phyloP scores from a whole-genome alignment of 306 rosid species.

The Citrullus colocynthis region DNA sequence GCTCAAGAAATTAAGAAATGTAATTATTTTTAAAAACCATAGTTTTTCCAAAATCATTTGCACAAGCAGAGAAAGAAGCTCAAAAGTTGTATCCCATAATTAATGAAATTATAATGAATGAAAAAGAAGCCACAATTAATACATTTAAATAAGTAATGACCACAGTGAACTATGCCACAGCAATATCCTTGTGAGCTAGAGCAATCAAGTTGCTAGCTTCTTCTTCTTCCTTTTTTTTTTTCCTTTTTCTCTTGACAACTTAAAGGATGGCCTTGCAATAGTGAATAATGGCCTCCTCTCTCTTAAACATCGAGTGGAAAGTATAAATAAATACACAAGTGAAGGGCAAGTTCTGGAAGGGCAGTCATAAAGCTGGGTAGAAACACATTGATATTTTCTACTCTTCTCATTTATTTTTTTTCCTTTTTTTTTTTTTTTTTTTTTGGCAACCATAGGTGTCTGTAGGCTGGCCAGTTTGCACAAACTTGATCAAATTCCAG shows the following conservation, averaged over 20 bases:
- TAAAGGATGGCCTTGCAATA: neutral
- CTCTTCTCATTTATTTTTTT: too few species aligned
- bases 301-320: neutral
- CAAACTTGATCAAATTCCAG: neutral
- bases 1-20: neutral
- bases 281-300: neutral
- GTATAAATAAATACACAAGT: neutral
- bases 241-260: neutral
- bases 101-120: neutral
- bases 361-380: neutral
- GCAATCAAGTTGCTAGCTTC: neutral
- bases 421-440: neutral
- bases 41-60: neutral
- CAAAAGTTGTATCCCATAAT: neutral
- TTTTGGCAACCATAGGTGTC: neutral
- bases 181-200: neutral
- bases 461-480: neutral
- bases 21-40: neutral
- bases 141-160: neutral
- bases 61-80: neutral
- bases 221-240: too few species aligned
- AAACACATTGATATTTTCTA: neutral
- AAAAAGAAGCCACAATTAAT: neutral
- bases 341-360: neutral
- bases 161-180: neutral